A percentile compares a stretch with the other conserved stretches of the same genome.
Evolutionary conservation across 2,329 filamentous ascomycete genomes (phyloP).

Genomic region (Rhinocladiella similis): DNA sequence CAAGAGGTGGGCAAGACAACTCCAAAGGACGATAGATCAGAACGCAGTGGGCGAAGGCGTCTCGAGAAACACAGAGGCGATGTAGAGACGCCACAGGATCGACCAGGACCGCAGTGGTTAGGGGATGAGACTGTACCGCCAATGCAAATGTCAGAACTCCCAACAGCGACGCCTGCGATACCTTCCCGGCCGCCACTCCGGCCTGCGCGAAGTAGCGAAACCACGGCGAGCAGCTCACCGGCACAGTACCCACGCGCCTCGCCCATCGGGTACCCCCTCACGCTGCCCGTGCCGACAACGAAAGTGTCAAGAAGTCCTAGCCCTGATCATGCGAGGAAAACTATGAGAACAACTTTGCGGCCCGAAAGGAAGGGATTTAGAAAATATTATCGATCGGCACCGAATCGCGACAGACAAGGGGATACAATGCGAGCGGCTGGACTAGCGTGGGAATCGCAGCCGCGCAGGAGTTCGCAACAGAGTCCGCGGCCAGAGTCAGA

Average conservation of each 20-base stretch:
- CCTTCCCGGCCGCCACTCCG: slow-evolving; percentile 52
- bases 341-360: slow-evolving; percentile 58
- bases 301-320: slow-evolving; percentile 59
- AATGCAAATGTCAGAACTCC: slow-evolving; percentile 76
- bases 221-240: slow-evolving; percentile 16
- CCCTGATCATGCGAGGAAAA: slow-evolving; percentile 57
- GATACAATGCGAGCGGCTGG: slow-evolving; percentile 64
- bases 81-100: slow-evolving; percentile 19
- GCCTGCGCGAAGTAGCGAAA: slow-evolving; percentile 35
- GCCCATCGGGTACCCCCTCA: slow-evolving; percentile 35
- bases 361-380: slow-evolving; percentile 47
- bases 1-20: slow-evolving; percentile 37
- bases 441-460: slow-evolving; percentile 56
- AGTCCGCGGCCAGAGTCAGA: slow-evolving; percentile 23
- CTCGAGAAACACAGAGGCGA: slow-evolving; percentile 26
- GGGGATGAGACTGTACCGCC: slow-evolving; percentile 80
- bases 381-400: slow-evolving; percentile 48
- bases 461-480: slow-evolving; percentile 21
- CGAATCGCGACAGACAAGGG: slow-evolving; percentile 48
- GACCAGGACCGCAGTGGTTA: slow-evolving; percentile 56
- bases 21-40: slow-evolving; percentile 22
- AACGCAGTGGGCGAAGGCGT: slow-evolving; percentile 21
- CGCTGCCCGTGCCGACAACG: slow-evolving; percentile 36
- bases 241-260: slow-evolving; percentile 10
- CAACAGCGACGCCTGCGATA: slow-evolving; percentile 65